Evolutionary conservation across 1,284 basidiomycete genomes (phyloP), one percentile per base, ranked within the genome.

Genomic region (Pascua guehoae): DNA sequence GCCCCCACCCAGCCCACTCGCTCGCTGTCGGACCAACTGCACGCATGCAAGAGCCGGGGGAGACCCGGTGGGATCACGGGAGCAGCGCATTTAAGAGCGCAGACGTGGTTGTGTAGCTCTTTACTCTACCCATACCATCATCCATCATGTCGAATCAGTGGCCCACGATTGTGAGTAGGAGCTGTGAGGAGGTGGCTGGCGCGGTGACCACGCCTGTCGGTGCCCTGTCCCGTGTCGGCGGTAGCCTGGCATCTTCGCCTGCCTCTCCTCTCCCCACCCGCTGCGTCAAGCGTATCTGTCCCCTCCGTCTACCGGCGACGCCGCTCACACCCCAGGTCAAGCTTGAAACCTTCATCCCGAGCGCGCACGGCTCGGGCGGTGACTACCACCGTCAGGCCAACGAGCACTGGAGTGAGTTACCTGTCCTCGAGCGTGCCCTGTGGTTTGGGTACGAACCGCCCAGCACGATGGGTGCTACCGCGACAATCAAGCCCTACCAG

Each of bases 371-470:
- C n/a, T 75, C 76, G 10, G 81, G 81, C 38, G 81, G 81, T 18
- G 81, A 83, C 67, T 83, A 83, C 68, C 81, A 81, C 67, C 74
- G 79, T 53, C 73, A 73, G 62, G 64, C 62, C 49, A 60, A 60
- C 40, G 69, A 73, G 42, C 75, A 77, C 67, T 76, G 74, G 74
- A 76, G 72, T 74, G 58, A 65, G 71, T 66, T 40, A 3, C 48
- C 41, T 12, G 45, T 7, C 39, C 12, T 17, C 50, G 24, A 12
- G 18, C n/a, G 43, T 15, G 11, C 56, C 18, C 2, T 40, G 15
- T 16, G 44, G n/a, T n/a, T n/a, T 24, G 8, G 32, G 38, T 37
- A 14, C 8, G 15, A 39, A 18, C 38, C 24, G 5, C 36, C 41
- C 24, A 12, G 4, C 44, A 60, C 54, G 44, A 48, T 9, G 47